Conservation (phyloP, 2,329 filamentous ascomycete genomes). For the Fusarium virguliforme region DNA sequence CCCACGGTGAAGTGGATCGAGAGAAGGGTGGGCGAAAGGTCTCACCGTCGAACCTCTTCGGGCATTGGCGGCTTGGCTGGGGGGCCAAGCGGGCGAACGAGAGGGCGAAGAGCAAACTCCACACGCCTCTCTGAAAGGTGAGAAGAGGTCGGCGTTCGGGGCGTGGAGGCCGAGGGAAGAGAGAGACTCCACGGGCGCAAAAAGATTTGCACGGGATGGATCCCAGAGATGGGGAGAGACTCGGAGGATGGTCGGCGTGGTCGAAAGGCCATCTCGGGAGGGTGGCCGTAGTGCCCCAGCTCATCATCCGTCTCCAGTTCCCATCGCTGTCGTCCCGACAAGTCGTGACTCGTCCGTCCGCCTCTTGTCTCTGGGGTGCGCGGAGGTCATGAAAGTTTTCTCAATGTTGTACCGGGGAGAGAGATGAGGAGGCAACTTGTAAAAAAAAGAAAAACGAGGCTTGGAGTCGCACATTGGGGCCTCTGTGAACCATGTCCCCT, state of each 20-base stretch:
- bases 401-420: slow-evolving; percentile 33
- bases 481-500: neutral
- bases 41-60: slow-evolving; percentile 49
- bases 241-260: slow-evolving; percentile 35
- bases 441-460: neutral
- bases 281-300: slow-evolving; percentile 42
- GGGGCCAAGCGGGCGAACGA: slow-evolving; percentile 46
- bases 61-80: slow-evolving; percentile 41
- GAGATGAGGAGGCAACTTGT: slow-evolving; percentile 23
- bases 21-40: slow-evolving; percentile 47
- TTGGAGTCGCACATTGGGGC: slow-evolving; percentile 10
- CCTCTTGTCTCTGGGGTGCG: slow-evolving; percentile 36
- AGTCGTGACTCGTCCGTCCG: slow-evolving; percentile 39
- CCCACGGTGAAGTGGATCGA: slow-evolving; percentile 46
- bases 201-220: slow-evolving; percentile 5
- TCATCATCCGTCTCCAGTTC: slow-evolving; percentile 31
- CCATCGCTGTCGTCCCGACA: slow-evolving; percentile 40
- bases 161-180: slow-evolving; percentile 42
- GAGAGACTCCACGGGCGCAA: slow-evolving; percentile 19
- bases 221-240: slow-evolving; percentile 32
- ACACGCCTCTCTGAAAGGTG: slow-evolving; percentile 37
- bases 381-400: slow-evolving; percentile 27
- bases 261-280: slow-evolving; percentile 21
- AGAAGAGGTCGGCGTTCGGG: slow-evolving; percentile 49
- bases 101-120: slow-evolving; percentile 21